These are phyloP conservation scores for Magnolia sinica DNA, from an alignment of 164 flowering plant genomes.

Conservation along the genomic window DNA sequence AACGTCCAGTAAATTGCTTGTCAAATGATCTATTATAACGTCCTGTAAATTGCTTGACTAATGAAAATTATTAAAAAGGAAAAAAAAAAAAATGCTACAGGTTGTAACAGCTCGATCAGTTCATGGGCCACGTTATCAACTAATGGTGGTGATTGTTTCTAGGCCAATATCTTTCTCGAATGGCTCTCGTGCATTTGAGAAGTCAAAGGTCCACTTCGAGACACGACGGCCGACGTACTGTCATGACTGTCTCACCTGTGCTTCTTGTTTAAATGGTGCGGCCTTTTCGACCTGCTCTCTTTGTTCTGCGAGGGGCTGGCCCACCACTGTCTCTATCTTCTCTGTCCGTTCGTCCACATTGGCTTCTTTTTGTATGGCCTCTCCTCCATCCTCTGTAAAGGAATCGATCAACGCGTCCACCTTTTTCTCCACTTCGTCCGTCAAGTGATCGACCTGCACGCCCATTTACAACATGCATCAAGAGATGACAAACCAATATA, in stretches of 20 bases:
- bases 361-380: not conserved
- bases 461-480: not conserved
- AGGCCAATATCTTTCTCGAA: too few relatives aligned
- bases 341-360: not conserved
- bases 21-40: too few relatives aligned
- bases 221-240: not conserved
- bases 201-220: too few relatives aligned
- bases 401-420: not conserved
- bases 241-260: not conserved
- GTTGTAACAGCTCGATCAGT: too few relatives aligned
- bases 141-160: too few relatives aligned
- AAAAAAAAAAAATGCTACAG: too few relatives aligned
- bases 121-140: too few relatives aligned
- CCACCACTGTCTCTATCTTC: not conserved
- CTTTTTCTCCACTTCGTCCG: not conserved
- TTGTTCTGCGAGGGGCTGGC: not conserved
- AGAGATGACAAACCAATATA: not conserved
- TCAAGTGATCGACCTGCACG: not conserved
- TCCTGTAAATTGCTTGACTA: too few relatives aligned
- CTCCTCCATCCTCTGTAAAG: not conserved
- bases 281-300: not conserved
- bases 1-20: too few relatives aligned
- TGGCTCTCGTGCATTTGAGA: too few relatives aligned
- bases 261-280: not conserved
- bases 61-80: too few relatives aligned